Percentiles rank a stretch among this genome's conserved stretches.
Conservation (phyloP, 768 basidiomycete genomes). For the Agaricus sinodeliciosus region DNA sequence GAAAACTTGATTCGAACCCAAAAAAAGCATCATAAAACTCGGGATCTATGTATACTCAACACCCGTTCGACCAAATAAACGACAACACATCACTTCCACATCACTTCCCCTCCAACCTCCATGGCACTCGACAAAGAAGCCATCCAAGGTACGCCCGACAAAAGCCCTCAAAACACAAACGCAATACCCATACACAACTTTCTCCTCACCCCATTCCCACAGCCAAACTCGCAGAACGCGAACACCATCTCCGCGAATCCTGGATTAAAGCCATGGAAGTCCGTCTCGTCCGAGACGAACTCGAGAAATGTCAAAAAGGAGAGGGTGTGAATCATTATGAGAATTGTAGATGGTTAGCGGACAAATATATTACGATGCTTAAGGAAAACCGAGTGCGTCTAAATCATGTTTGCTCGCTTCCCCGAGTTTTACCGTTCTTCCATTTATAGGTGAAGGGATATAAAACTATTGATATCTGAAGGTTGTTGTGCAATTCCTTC, state of each 20-base stretch:
- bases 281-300: constrained; percentile 80
- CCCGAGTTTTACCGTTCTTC: no score
- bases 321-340: constrained; percentile 93
- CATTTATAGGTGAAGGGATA: constrained; percentile 69
- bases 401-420: not conserved
- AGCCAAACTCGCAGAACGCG: constrained; percentile 67
- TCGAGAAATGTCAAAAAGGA: constrained; percentile 80
- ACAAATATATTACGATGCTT: constrained; percentile 77
- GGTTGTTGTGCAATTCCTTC: not conserved
- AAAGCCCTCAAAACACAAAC: not conserved
- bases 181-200: not conserved
- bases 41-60: not conserved
- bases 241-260: constrained; percentile 77
- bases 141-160: constrained; percentile 36
- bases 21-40: no score
- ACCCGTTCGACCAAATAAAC: constrained; percentile 17
- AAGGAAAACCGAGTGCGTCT: constrained; percentile 69
- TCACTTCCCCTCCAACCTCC: constrained; percentile 15
- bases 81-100: constrained; percentile 13
- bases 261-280: constrained; percentile 96
- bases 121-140: constrained; percentile 32
- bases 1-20: no score
- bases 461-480: constrained; percentile 59
- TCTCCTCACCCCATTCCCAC: not conserved
- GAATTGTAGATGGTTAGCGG: constrained; percentile 80